Conservation (phyloP, 768 basidiomycete genomes). For the Auricularia heimuer region DNA sequence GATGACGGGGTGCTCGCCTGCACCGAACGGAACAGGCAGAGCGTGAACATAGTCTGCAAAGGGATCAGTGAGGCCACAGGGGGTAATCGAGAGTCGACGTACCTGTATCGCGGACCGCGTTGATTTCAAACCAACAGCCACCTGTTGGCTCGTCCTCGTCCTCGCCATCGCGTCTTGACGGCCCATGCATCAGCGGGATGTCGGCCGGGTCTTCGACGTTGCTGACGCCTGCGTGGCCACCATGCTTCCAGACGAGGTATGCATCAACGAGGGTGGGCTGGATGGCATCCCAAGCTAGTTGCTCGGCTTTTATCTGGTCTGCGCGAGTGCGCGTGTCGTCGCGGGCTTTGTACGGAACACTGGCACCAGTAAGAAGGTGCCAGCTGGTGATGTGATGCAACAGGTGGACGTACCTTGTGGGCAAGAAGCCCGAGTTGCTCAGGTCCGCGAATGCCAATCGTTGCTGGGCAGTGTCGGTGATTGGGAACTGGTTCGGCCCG, state of each 20-base stretch:
- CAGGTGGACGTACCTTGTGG: background rate
- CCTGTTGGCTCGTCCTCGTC: too few relatives aligned
- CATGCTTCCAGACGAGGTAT: background rate
- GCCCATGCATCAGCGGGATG: background rate
- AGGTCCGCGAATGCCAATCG: too few relatives aligned
- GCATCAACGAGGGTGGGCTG: background rate
- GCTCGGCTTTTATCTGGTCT: background rate
- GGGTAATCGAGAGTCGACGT: too few relatives aligned
- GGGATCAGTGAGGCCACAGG: background rate
- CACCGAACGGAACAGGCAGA: too few relatives aligned
- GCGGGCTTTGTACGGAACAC: background rate
- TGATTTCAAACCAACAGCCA: too few relatives aligned
- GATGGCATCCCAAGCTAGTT: background rate
- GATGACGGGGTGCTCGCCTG: background rate
- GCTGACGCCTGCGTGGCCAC: background rate
- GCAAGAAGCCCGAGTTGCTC: too few relatives aligned
- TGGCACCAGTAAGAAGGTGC: background rate
- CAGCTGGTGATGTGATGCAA: background rate
- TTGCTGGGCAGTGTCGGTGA: too few relatives aligned
- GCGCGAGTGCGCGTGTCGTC: background rate
- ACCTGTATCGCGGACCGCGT: too few relatives aligned
- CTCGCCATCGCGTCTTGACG: background rate
- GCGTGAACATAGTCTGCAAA: background rate
- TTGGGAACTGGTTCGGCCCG: too few relatives aligned
- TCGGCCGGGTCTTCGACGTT: background rate